Evolutionary conservation across 345 rosid genomes (phyloP), one percentile per base, ranked within the genome.

Genomic region (Eucalyptus erythrocorys): DNA sequence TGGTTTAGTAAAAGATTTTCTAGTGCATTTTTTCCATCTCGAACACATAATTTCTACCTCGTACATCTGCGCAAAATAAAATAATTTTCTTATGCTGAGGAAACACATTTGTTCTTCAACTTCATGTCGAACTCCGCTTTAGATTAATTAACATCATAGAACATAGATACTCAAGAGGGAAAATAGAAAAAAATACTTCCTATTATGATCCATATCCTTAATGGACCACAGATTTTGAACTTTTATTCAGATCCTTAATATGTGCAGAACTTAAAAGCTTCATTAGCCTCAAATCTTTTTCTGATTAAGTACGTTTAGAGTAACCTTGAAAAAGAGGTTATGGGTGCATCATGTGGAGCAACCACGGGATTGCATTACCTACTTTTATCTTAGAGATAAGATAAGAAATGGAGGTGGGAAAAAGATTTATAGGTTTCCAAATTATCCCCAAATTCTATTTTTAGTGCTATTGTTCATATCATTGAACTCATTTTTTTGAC

Each of bases 171-270:
- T 64, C 34, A n/a, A 64, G n/a, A 15, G 76, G 10, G 16, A n/a
- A 64, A n/a, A 64, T n/a, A 61, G 13, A 26, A 22, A 51, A 61
- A 30, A 64, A 64, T 13, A n/a, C 37, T 7, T 64, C 19, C 76
- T 64, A 64, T 14, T n/a, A n/a, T 64, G 21, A n/a, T 64, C 76
- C 76, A 6, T n/a, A n/a, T 64, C 76, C 76, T 64, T n/a, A 14
- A n/a, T 4, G 57, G 57, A 64, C 37, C 37, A n/a, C 21, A 15
- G 26, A 53, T 53, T 53, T 53, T 53, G 57, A 53, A 64, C 16
- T 64, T 14, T 0, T n/a, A 64, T 0, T 14, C 21, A 21, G 19
- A 64, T 64, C 76, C 10, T 64, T n/a, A n/a, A 66, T 30, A n/a
- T 66, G 76, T n/a, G 76, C 76, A 66, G 1, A 66, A 66, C 21